Evolutionary conservation across 768 basidiomycete species (phyloP), one percentile per base, ranked within the genome.

Genomic region (Phylloporus sp.): DNA sequence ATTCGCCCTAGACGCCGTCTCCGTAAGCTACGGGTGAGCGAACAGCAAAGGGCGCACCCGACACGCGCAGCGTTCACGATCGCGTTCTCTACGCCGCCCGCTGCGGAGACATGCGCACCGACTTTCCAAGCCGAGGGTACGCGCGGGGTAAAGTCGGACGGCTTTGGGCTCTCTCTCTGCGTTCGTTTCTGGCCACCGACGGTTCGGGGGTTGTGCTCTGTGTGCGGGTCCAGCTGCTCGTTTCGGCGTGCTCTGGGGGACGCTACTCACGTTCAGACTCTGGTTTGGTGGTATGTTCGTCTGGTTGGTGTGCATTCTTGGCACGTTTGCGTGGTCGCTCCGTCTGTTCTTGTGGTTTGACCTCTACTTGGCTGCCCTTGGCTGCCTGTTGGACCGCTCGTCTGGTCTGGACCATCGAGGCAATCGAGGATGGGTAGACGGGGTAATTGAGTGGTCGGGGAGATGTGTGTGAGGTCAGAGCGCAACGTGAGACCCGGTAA

Each of bases 101-200:
- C 81, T 9, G 86, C 78, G 13, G 89, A 91, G 22, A 92, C 86
- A 61, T 95, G 91, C 5, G 90, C 89, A 2, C 91, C 91, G 12
- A 93, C 73, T 62, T 86, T 86, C 84, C 85, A 88, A 0, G 62
- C 59, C 39, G 72, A 77, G 0, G 57, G 45, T 1, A 59, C 54
- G 6, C 74, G 66, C 6, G 62, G 23, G 9, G 61, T 31, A 44
- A 68, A 72, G 49, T 70, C 71, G 9, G 59, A 66, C 11, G 62
- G 63, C 12, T 3, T 47, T 36, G 8, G 50, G 48, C 41, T 2
- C 52, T 48, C 7, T 18, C 31, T 22, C 48, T 59, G 31, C 44
- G 59, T 23, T 23, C 39, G 54, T 38, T 49, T 50, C 15, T 38
- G 15, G 13, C 43, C 32, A 22, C 32, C 11, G 6, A 31, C 23